A percentile compares a stretch with the other conserved stretches of the same genome.
Conservation (phyloP, 768 basidiomycete genomes). For the Lanmaoa rubissima region DNA sequence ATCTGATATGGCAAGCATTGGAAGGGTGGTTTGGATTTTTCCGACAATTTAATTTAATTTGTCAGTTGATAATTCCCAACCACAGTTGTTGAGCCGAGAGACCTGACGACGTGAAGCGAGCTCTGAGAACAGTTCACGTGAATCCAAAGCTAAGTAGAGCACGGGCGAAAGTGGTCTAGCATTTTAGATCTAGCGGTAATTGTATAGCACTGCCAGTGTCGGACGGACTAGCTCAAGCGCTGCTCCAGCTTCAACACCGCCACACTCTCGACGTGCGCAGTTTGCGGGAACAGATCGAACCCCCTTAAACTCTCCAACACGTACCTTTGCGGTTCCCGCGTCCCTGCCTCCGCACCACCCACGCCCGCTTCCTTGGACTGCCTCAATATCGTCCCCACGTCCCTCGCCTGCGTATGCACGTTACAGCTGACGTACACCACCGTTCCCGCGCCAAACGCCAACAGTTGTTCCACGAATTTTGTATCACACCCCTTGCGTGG, state of each 20-base stretch:
- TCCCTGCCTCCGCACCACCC: slow-evolving; percentile 36
- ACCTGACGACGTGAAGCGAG: too few relatives aligned
- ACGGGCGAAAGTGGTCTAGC: too few relatives aligned
- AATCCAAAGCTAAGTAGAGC: too few relatives aligned
- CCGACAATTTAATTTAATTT: too few relatives aligned
- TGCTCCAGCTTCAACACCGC: slow-evolving; percentile 54
- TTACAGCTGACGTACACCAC: slow-evolving; percentile 95
- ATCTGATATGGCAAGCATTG: too few relatives aligned
- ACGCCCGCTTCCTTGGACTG: slow-evolving; percentile 41
- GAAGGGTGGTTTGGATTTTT: too few relatives aligned
- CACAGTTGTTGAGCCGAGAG: too few relatives aligned
- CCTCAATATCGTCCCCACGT: slow-evolving; percentile 68
- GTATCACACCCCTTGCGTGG: slow-evolving; percentile 94
- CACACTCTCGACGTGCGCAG: slow-evolving; percentile 88
- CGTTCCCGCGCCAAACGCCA: slow-evolving; percentile 61
- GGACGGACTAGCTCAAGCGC: neutral
- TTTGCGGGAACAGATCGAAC: slow-evolving; percentile 96
- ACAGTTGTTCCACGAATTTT: slow-evolving; percentile 70
- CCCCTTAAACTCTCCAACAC: slow-evolving; percentile 80
- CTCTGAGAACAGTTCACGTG: too few relatives aligned
- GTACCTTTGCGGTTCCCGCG: slow-evolving; percentile 47
- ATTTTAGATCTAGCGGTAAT: too few relatives aligned
- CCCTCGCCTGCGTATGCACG: slow-evolving; percentile 90
- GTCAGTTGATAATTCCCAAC: too few relatives aligned
- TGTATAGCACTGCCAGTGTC: too few relatives aligned